A percentile compares a stretch with the other conserved stretches of the same genome.
phyloP scores from a whole-genome alignment of 768 basidiomycete species.

The Imleria badia region DNA sequence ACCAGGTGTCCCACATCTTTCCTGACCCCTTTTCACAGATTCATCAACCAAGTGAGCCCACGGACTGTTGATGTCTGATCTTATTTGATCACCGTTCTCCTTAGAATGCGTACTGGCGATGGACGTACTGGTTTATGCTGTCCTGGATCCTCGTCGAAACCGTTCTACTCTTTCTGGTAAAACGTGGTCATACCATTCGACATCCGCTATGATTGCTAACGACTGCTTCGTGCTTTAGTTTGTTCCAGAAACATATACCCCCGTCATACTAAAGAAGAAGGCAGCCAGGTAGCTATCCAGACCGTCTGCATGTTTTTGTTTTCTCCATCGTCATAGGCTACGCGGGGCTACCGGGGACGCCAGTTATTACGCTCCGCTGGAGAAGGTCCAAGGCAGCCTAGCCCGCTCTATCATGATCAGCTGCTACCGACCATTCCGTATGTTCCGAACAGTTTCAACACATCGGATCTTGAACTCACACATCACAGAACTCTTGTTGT shows the following conservation, averaged over 20 bases:
- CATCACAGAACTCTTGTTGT: constrained; percentile 53
- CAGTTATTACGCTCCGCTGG: constrained; percentile 59
- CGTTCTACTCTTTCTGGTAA: constrained; percentile 50
- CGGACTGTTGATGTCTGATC: not conserved
- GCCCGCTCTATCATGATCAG: constrained; percentile 50
- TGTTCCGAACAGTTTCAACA: constrained; percentile 21
- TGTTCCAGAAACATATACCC: constrained; percentile 71
- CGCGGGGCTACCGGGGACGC: constrained; percentile 55
- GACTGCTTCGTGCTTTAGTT: constrained; percentile 36
- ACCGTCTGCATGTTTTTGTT: not conserved
- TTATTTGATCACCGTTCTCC: not conserved
- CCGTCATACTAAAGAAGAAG: constrained; percentile 60
- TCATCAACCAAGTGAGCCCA: constrained; percentile 61
- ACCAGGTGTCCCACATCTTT: not conserved
- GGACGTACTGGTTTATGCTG: constrained; percentile 71
- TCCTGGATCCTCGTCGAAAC: constrained; percentile 68
- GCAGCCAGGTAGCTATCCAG: constrained; percentile 44
- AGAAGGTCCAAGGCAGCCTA: constrained; percentile 47
- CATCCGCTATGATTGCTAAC: not conserved
- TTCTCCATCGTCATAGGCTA: constrained; percentile 30
- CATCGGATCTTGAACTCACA: not conserved
- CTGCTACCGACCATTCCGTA: constrained; percentile 72
- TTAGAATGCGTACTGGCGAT: constrained; percentile 63
- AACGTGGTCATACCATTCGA: constrained; percentile 10
- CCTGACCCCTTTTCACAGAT: constrained; percentile 36